A percentile compares a stretch with the other conserved stretches of the same genome.
These are phyloP conservation scores for Bjerkandera adusta DNA, from an alignment of 1,284 basidiomycete genomes.

Conservation along the genomic window DNA sequence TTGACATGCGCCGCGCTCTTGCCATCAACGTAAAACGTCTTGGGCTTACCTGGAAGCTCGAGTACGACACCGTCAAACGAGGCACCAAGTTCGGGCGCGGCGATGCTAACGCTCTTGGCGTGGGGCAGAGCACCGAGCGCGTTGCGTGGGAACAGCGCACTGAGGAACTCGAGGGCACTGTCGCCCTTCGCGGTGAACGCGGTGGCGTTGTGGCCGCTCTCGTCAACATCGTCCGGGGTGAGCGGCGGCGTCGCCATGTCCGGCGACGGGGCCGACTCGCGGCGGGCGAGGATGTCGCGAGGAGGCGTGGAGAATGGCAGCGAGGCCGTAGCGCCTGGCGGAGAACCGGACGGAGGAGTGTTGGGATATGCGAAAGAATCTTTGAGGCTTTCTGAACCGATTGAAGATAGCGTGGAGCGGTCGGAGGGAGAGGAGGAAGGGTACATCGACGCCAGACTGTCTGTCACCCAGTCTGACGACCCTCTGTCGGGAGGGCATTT, in stretches of 20 bases:
- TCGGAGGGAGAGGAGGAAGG: slow-evolving; percentile 45
- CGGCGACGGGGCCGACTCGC: slow-evolving; percentile 23
- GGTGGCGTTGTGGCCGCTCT: slow-evolving; percentile 26
- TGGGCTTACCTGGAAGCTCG: slow-evolving; percentile 64
- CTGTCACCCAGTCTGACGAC: slow-evolving; percentile 92
- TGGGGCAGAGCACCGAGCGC: slow-evolving; percentile 63
- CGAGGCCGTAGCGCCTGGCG: slow-evolving; percentile 6
- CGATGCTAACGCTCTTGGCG: slow-evolving; percentile 70
- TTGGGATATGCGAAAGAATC: slow-evolving; percentile 35
- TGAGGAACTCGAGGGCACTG: slow-evolving; percentile 72
- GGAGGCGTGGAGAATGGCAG: slow-evolving; percentile 28
- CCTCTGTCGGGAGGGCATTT: slow-evolving; percentile 92
- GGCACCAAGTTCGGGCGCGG: slow-evolving; percentile 60
- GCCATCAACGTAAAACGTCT: slow-evolving; percentile 78
- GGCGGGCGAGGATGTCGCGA: slow-evolving; percentile 42
- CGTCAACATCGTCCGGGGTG: slow-evolving; percentile 48
- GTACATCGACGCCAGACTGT: slow-evolving; percentile 68
- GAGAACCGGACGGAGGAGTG: slow-evolving; percentile 24
- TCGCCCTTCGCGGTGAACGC: slow-evolving; percentile 39
- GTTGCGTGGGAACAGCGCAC: slow-evolving; percentile 70
- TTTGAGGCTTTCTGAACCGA: slow-evolving; percentile 32
- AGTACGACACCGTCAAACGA: slow-evolving; percentile 77
- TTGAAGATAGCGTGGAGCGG: slow-evolving; percentile 34
- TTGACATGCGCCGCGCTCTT: slow-evolving; percentile 75
- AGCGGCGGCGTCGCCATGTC: slow-evolving; percentile 59